Evolutionary conservation across 768 basidiomycete genomes (phyloP).

Genomic region (Boletus coccyginus): DNA sequence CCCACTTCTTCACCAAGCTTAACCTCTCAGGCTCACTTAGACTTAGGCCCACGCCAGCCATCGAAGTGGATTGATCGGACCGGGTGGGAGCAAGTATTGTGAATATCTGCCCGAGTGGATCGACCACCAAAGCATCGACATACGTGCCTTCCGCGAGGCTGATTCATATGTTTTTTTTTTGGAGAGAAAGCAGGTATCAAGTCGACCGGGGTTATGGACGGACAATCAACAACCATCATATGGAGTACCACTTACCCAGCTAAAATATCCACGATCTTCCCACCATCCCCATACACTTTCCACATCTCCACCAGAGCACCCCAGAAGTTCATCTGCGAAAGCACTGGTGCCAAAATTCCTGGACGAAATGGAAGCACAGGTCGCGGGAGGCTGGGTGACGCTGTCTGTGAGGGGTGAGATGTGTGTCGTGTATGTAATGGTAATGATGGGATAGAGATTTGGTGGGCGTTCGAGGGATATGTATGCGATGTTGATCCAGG

Average conservation of each 20-base stretch:
- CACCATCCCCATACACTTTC: conserved; percentile 19
- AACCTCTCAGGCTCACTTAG: conserved; percentile 44
- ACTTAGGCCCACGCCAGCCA: neutral
- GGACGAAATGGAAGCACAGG: conserved; percentile 18
- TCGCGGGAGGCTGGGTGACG: neutral
- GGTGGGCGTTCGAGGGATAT: conserved; percentile 6
- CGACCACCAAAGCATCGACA: conserved; percentile 21
- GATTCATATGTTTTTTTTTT: neutral
- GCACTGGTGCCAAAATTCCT: conserved; percentile 16
- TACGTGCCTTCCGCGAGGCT: conserved; percentile 28
- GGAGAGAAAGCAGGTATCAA: neutral
- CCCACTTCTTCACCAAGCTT: conserved; percentile 67
- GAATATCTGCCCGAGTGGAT: conserved; percentile 30
- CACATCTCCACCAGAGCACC: conserved; percentile 28
- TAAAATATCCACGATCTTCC: conserved; percentile 23
- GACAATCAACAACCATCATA: neutral
- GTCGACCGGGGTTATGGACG: neutral
- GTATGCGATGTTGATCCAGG: conserved; percentile 13
- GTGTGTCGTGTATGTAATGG: conserved; percentile 8
- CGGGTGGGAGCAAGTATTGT: conserved; percentile 17
- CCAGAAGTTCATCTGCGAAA: conserved; percentile 21
- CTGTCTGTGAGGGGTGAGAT: conserved; percentile 9
- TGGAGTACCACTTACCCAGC: conserved; percentile 20
- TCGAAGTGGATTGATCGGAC: conserved; percentile 3
- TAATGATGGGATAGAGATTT: conserved; percentile 1